Conservation (phyloP, 768 basidiomycete genomes). For the Krasilnikovozyma curviuscula region DNA sequence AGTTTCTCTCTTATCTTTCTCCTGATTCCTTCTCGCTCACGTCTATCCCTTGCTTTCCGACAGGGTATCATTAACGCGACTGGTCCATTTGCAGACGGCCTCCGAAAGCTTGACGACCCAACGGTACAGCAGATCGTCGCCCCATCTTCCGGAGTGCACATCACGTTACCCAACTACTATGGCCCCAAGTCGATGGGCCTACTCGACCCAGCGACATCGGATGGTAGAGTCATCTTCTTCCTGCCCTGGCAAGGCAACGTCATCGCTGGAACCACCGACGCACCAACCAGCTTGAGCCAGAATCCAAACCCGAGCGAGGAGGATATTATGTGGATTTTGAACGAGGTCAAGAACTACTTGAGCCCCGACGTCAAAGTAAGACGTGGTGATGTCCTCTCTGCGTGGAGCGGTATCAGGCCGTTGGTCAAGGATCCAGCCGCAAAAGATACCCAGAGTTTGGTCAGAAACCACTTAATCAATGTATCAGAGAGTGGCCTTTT, state of each 20-base stretch:
- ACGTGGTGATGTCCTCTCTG: constrained; percentile 81
- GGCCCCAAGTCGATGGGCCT: constrained; percentile 82
- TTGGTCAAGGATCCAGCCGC: constrained; percentile 65
- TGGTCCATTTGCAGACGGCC: constrained; percentile 73
- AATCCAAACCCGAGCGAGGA: constrained; percentile 75
- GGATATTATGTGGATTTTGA: constrained; percentile 90
- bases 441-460: constrained; percentile 63
- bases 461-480: constrained; percentile 83
- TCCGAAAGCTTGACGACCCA: constrained; percentile 53
- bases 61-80: constrained; percentile 92
- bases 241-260: constrained; percentile 96
- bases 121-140: constrained; percentile 58
- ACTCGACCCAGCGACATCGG: constrained; percentile 82
- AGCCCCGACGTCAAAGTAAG: constrained; percentile 82
- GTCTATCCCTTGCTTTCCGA: background rate
- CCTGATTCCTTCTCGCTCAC: background rate
- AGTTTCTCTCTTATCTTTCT: background rate
- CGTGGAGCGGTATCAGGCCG: constrained; percentile 83
- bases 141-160: constrained; percentile 80
- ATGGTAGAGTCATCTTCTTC: constrained; percentile 97
- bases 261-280: constrained; percentile 85
- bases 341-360: constrained; percentile 72
- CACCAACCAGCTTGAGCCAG: constrained; percentile 46
- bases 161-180: constrained; percentile 88
- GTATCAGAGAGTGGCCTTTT: constrained; percentile 60